These are phyloP conservation scores for Candida jianshihensis DNA, from an alignment of 805 yeast species.

Conservation along the genomic window DNA sequence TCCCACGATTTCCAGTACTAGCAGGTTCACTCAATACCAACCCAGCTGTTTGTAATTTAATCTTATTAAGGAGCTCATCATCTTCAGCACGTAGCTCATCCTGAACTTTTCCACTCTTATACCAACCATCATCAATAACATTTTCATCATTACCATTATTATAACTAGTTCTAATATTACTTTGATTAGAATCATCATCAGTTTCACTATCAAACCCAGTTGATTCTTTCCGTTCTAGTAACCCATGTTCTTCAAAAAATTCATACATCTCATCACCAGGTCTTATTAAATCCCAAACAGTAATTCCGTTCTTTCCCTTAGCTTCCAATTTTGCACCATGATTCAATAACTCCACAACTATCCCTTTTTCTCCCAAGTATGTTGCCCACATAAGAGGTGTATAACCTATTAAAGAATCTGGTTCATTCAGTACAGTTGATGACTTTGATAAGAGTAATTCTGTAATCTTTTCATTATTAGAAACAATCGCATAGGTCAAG, in stretches of 20 bases:
- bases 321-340: conserved; percentile 52
- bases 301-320: conserved; percentile 33
- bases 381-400: conserved; percentile 88
- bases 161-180: neutral
- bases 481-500: conserved; percentile 48
- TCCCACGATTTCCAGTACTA: conserved; percentile 8
- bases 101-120: conserved; percentile 6
- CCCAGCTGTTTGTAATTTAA: conserved; percentile 36
- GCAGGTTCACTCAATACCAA: conserved; percentile 18
- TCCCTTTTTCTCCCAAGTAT: conserved; percentile 46
- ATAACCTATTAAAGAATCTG: conserved; percentile 45
- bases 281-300: conserved; percentile 50
- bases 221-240: conserved; percentile 23
- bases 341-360: conserved; percentile 50
- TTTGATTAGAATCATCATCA: neutral
- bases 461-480: conserved; percentile 39
- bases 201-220: neutral
- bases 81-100: conserved; percentile 19
- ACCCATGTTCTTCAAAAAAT: conserved; percentile 49
- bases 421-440: conserved; percentile 40
- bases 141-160: neutral
- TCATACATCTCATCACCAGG: conserved; percentile 53
- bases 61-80: conserved; percentile 24
- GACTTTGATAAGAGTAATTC: conserved; percentile 38
- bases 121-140: conserved; percentile 10